Evolutionary conservation across 2,329 filamentous ascomycete species (phyloP).

Genomic region (Elsinoe ampelina): DNA sequence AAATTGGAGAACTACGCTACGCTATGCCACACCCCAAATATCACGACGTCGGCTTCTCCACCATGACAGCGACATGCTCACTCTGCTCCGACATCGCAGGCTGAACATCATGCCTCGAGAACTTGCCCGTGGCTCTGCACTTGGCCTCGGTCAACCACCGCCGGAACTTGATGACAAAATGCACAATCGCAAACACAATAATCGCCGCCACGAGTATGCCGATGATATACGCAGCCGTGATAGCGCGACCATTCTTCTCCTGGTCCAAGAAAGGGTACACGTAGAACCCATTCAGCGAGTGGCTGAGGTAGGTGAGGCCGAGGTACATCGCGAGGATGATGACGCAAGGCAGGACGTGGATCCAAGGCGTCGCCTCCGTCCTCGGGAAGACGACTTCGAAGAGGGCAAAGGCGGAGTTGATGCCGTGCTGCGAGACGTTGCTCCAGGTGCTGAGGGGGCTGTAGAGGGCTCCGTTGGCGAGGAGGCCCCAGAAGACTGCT

Average conservation of each 20-base stretch:
- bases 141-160: slow-evolving; percentile 38
- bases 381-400: slow-evolving; percentile 64
- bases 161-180: slow-evolving; percentile 31
- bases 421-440: slow-evolving; percentile 63
- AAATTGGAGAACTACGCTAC: no score
- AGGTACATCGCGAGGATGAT: slow-evolving; percentile 65
- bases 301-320: slow-evolving; percentile 62
- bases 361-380: slow-evolving; percentile 52
- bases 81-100: not conserved
- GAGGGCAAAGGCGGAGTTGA: slow-evolving; percentile 67
- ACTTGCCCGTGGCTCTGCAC: slow-evolving; percentile 33
- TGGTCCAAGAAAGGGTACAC: slow-evolving; percentile 69
- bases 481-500: slow-evolving; percentile 37
- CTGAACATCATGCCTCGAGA: slow-evolving; percentile 21
- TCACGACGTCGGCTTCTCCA: not conserved
- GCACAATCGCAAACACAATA: slow-evolving; percentile 34
- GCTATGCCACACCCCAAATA: not conserved
- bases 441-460: slow-evolving; percentile 37
- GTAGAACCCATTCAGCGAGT: slow-evolving; percentile 62
- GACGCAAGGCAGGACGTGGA: slow-evolving; percentile 59
- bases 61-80: not conserved
- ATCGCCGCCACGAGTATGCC: slow-evolving; percentile 33
- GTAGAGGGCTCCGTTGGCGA: slow-evolving; percentile 28
- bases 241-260: slow-evolving; percentile 32
- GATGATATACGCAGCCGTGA: slow-evolving; percentile 57